Evolutionary conservation across 768 basidiomycete genomes (phyloP).

Genomic region (Cubamyces lactineus): DNA sequence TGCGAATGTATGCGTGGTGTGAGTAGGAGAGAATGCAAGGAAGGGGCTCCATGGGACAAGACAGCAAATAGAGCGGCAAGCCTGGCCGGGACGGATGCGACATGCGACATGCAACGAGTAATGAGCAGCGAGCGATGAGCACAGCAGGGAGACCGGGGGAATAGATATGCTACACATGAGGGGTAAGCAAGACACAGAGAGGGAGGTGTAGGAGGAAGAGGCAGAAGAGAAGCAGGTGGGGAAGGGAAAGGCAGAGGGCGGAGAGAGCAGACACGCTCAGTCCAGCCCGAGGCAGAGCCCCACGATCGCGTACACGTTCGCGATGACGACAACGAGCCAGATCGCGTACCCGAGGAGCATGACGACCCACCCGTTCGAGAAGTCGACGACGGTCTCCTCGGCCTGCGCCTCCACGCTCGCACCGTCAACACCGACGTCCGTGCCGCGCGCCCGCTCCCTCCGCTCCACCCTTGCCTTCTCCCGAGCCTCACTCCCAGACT

Average conservation of each 20-base stretch:
- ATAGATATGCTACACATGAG: no score
- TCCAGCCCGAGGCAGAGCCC: constrained; percentile 50
- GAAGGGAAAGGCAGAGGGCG: not conserved
- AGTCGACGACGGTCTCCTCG: constrained; percentile 58
- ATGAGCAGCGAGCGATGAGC: no score
- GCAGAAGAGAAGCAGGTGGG: not conserved
- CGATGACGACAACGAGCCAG: constrained; percentile 66
- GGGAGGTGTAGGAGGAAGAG: not conserved
- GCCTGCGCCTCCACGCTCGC: constrained; percentile 29
- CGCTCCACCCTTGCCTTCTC: not conserved
- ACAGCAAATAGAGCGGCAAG: no score
- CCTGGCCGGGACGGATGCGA: no score
- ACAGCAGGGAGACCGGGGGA: no score
- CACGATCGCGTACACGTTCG: constrained; percentile 78
- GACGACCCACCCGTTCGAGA: constrained; percentile 59
- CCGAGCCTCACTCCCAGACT: not conserved
- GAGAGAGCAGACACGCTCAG: not conserved
- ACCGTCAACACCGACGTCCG: not conserved
- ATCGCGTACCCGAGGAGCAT: constrained; percentile 57
- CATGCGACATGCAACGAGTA: no score
- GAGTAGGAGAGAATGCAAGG: no score
- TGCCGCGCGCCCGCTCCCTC: not conserved
- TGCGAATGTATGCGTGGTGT: no score
- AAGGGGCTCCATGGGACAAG: no score
- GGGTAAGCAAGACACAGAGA: no score